Percentiles rank a stretch among this genome's conserved stretches.
Evolutionary conservation across 179 eudicot genomes (phyloP).

Genomic region (Beta lomatogona): DNA sequence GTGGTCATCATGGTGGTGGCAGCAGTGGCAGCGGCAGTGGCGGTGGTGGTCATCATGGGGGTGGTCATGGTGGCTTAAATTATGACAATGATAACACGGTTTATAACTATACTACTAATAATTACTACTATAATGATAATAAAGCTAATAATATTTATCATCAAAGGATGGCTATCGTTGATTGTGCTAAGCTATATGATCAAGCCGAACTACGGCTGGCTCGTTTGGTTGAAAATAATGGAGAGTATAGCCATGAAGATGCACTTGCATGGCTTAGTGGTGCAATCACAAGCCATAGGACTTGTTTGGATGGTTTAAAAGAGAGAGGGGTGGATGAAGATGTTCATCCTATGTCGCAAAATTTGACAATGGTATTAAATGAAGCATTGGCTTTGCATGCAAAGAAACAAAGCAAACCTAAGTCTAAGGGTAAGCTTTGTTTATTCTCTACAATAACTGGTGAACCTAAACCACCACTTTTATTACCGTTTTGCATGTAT

Average conservation of each 20-base stretch:
- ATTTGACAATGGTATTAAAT: constrained; percentile 43
- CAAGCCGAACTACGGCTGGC: constrained; percentile 48
- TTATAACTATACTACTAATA: neutral
- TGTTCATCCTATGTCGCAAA: constrained; percentile 32
- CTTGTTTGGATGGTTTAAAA: constrained; percentile 73
- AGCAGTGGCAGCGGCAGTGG: neutral
- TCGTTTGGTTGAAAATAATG: constrained; percentile 23
- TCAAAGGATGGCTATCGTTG: constrained; percentile 35
- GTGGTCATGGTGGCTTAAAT: neutral
- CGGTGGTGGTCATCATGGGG: constrained; percentile 1
- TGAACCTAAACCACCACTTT: no score
- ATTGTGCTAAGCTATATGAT: constrained; percentile 62
- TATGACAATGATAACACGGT: neutral
- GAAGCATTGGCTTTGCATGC: constrained; percentile 37
- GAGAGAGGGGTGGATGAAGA: constrained; percentile 39
- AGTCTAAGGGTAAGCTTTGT: constrained; percentile 15
- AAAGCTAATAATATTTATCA: neutral
- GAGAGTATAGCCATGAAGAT: constrained; percentile 38
- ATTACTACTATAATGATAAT: neutral
- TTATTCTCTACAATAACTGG: neutral
- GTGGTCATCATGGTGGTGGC: constrained; percentile 2
- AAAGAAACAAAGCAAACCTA: constrained; percentile 14
- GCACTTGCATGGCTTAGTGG: constrained; percentile 65
- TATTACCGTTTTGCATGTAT: neutral
- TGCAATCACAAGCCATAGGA: constrained; percentile 58